Base-by-base conservation (phyloP, 192 early-diverging fungal genomes). In the Backusella macrospora region DNA sequence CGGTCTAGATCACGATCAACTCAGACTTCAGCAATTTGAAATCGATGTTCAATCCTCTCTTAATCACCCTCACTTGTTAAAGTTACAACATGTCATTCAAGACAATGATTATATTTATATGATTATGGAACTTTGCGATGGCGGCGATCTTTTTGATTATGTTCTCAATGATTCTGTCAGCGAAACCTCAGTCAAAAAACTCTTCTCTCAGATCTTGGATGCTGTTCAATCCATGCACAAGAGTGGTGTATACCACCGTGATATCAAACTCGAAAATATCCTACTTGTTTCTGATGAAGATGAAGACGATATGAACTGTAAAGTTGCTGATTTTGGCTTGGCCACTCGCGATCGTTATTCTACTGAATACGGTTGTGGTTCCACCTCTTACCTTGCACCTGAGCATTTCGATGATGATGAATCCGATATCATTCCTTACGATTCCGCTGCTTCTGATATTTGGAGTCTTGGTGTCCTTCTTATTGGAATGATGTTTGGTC, bases 121-220 rank as follows among this genome's bases (percentile, higher is more conserved):
- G 74, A 90, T 98, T 42, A 97, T 99, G 96, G 97, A 99, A 80
- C 89, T 94, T 77, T 94, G 93, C 64, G 86, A 92, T 18, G 93
- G 94, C 44, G 96, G 97, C 52, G 97, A 99, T 74, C 87, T 99
- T 49, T 99, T 95, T 83, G 96, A 99, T 65, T 95, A 95, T 83
- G 89, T 98, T 38, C 93, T 96, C 5, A 82, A 86, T 23, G 62
- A 77, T 29, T 80, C 82, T 47, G 73, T 74, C 62, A 63, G 73
- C 3, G 86, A 75, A 15, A 81, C 86, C 13, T 80, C 91, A 65
- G 81, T 89, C 52, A 85, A 88, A 12, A 59, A 64, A 23, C 82
- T 95, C 13, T 96, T 97, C 79, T 75, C 84, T 10, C 94, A 96
- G 78, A 90, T 96, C 63, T 84, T 92, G n/a, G 86, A 90, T 43